These are phyloP conservation scores for Aspergillus sp. DNA, from an alignment of 2,329 filamentous ascomycete genomes.

Conservation along the genomic window DNA sequence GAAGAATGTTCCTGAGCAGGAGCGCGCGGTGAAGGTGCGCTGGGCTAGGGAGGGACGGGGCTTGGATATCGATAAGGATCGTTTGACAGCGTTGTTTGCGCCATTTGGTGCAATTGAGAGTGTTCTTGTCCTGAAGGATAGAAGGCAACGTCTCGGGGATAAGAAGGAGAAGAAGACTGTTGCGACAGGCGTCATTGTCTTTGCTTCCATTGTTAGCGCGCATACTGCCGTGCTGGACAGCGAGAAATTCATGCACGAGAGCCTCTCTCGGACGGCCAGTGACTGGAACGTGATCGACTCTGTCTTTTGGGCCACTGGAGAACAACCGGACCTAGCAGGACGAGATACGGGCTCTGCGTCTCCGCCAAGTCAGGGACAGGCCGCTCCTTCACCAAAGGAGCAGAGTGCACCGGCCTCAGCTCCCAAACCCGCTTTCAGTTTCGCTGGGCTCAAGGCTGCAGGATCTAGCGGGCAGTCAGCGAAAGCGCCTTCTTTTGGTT, in stretches of 20 bases:
- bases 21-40: constrained; percentile 59
- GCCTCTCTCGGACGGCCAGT: constrained; percentile 28
- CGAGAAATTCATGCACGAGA: constrained; percentile 34
- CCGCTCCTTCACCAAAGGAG: constrained; percentile 24
- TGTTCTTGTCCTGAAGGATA: constrained; percentile 56
- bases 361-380: constrained; percentile 17
- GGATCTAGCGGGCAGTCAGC: constrained; percentile 23
- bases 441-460: constrained; percentile 33
- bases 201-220: constrained; percentile 57
- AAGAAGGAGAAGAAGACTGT: constrained; percentile 53
- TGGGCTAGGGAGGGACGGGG: constrained; percentile 52
- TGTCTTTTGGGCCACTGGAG: constrained; percentile 55
- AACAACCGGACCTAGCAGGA: constrained; percentile 49
- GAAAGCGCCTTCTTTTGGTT: constrained; percentile 44
- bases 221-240: constrained; percentile 57
- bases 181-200: constrained; percentile 57
- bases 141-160: constrained; percentile 52
- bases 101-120: constrained; percentile 60
- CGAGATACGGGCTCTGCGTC: constrained; percentile 12
- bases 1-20: constrained; percentile 51
- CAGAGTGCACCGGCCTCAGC: constrained; percentile 12
- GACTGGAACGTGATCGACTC: constrained; percentile 54
- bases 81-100: constrained; percentile 49
- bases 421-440: constrained; percentile 33
- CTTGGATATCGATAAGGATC: constrained; percentile 49